Conservation (phyloP, 805 yeast species). For the Metschnikowia matae region DNA sequence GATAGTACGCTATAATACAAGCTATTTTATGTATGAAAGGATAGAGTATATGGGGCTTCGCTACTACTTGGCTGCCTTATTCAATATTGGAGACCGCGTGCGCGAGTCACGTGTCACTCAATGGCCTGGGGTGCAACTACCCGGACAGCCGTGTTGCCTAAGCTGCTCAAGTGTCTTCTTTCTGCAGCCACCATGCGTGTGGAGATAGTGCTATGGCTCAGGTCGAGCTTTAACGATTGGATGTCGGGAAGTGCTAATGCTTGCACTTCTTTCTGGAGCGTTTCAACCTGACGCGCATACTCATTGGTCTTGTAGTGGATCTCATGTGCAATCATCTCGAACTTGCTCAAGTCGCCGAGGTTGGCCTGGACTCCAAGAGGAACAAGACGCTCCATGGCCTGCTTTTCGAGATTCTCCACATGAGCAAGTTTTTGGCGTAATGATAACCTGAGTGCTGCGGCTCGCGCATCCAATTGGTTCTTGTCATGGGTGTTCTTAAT, state of each 20-base stretch:
- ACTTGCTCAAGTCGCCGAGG: conserved; percentile 21
- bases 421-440: conserved; percentile 26
- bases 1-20: no score
- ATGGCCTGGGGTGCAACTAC: neutral
- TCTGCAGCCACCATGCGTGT: conserved; percentile 1
- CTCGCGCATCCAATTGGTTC: conserved; percentile 31
- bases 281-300: conserved; percentile 7
- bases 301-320: conserved; percentile 20
- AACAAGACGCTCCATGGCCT: conserved; percentile 25
- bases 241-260: conserved; percentile 2
- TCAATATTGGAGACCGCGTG: neutral
- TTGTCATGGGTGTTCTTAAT: conserved; percentile 14
- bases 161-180: neutral
- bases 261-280: conserved; percentile 5
- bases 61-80: neutral
- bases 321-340: conserved; percentile 28
- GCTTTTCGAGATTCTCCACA: conserved; percentile 22
- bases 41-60: no score
- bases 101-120: conserved; percentile 1
- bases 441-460: conserved; percentile 21
- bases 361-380: conserved; percentile 29
- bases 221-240: neutral
- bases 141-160: neutral
- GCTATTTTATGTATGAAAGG: no score
- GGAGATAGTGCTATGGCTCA: neutral